Evolutionary conservation across 169 alveolate genomes (phyloP).

Genomic region (Cardiosporidium cionae): DNA sequence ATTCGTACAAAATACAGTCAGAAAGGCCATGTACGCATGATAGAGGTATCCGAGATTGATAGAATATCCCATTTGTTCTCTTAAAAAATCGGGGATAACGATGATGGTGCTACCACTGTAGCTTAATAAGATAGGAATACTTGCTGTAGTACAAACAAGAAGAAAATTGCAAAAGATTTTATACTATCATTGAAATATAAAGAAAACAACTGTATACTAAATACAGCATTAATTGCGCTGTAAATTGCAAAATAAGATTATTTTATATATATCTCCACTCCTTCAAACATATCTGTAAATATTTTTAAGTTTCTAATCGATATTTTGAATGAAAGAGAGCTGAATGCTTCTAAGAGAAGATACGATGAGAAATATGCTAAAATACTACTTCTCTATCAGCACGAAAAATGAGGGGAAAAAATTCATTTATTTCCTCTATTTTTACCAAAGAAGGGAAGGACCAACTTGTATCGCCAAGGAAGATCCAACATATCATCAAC

Average conservation of each 20-base stretch:
- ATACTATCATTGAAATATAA: no score
- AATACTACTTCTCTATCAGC: no score
- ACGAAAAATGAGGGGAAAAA: no score
- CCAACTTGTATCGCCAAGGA: slow-evolving; percentile 81
- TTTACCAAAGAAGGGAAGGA: slow-evolving; percentile 67
- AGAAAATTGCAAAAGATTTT: no score
- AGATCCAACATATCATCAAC: slow-evolving; percentile 82
- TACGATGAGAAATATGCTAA: no score
- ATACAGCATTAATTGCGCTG: no score
- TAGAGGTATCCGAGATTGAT: slow-evolving; percentile 38
- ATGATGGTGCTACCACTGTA: background rate
- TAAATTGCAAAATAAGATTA: no score
- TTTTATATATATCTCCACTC: background rate
- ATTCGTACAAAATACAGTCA: slow-evolving; percentile 82
- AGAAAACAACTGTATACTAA: no score
- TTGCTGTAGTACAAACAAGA: background rate
- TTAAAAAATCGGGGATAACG: background rate
- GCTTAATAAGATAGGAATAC: background rate
- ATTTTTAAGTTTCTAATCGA: no score
- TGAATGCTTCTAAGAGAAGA: no score
- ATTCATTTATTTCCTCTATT: background rate
- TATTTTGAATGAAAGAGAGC: no score
- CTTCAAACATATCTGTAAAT: background rate
- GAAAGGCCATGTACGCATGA: slow-evolving; percentile 64
- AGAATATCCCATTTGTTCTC: slow-evolving; percentile 54